Percentiles rank a stretch among this genome's conserved stretches.
These are phyloP conservation scores for Fusarium heterosporum DNA, from an alignment of 2,329 filamentous ascomycete species.

Conservation along the genomic window DNA sequence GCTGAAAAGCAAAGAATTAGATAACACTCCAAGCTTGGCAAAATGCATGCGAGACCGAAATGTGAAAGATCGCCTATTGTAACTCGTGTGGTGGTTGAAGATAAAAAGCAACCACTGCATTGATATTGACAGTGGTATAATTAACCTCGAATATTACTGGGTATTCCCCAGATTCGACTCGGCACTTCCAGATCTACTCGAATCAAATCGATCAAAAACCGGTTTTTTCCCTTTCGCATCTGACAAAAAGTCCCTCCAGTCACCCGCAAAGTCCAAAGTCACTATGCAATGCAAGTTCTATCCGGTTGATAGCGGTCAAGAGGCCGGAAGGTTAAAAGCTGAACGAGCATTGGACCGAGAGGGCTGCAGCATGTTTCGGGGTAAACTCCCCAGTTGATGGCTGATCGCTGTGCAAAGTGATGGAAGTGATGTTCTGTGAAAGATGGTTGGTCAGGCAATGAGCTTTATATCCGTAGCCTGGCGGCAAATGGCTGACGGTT, in stretches of 20 bases:
- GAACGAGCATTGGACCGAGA: neutral
- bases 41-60: neutral
- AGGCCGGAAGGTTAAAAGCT: neutral
- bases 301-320: conserved; percentile 20
- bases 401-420: conserved; percentile 9
- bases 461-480: conserved; percentile 4
- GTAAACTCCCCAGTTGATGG: neutral
- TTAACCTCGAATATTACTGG: neutral
- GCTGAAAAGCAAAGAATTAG: neutral
- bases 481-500: conserved; percentile 18
- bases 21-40: neutral
- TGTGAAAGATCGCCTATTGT: neutral
- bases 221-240: conserved; percentile 10
- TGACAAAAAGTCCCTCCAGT: conserved; percentile 23
- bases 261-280: conserved; percentile 1
- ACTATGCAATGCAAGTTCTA: neutral
- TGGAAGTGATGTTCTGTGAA: conserved; percentile 26
- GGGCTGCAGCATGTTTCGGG: conserved; percentile 7
- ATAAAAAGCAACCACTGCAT: no score
- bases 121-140: neutral
- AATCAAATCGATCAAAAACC: conserved; percentile 13
- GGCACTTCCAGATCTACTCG: conserved; percentile 23
- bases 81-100: no score
- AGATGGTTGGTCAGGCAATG: conserved; percentile 28
- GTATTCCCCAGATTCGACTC: conserved; percentile 28